These are phyloP conservation scores for Mortierella polycephala DNA, from an alignment of 371 early-diverging fungal species.

Conservation along the genomic window DNA sequence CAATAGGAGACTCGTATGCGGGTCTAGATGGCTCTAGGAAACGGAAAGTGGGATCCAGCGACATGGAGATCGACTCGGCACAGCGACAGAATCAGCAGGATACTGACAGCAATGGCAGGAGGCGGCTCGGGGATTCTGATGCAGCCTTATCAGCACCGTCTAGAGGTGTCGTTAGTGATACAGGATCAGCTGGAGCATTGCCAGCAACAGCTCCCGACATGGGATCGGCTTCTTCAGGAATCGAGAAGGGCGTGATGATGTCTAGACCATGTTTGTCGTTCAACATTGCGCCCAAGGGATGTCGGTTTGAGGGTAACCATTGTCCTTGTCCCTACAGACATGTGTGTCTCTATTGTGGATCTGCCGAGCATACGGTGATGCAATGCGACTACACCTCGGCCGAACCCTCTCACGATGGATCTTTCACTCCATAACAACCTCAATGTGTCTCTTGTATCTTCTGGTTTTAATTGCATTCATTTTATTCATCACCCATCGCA, in stretches of 20 bases:
- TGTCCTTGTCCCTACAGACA: conserved; percentile 47
- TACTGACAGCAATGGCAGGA: background rate
- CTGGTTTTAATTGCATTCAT: conserved; percentile 2
- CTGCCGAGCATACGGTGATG: conserved; percentile 37
- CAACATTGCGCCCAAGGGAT: conserved; percentile 53
- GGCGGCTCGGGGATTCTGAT: conserved; percentile 2
- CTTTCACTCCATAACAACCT: conserved; percentile 6
- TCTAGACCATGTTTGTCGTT: conserved; percentile 46
- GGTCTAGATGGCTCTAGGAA: background rate
- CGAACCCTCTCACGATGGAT: conserved; percentile 34
- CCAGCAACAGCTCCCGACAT: background rate
- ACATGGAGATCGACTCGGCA: conserved; percentile 2
- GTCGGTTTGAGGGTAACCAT: conserved; percentile 43
- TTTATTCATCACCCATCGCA: background rate
- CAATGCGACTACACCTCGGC: conserved; percentile 48
- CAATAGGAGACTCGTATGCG: background rate
- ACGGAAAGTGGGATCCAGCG: background rate
- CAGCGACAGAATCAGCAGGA: conserved; percentile 6
- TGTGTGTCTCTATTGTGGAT: conserved; percentile 50
- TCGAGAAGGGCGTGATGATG: conserved; percentile 16
- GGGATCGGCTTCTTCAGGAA: background rate
- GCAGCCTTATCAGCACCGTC: background rate
- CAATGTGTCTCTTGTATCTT: background rate
- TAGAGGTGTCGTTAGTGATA: too few relatives aligned
- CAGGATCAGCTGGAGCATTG: conserved; percentile 1